Conservation (phyloP, 202 grass and related monocot species). For the Zoysia matrella region DNA sequence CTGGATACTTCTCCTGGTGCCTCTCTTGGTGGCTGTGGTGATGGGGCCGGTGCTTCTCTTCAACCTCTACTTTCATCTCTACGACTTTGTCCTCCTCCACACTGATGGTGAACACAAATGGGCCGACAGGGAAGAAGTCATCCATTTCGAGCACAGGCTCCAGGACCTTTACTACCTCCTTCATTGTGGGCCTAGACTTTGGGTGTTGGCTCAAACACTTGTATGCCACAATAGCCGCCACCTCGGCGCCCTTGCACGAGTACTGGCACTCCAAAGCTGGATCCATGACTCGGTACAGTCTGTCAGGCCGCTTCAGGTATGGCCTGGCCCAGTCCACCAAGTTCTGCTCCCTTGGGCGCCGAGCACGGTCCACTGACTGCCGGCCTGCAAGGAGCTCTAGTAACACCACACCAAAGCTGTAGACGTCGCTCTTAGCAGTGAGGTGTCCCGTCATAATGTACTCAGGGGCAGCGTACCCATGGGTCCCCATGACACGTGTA, state of each 20-base stretch:
- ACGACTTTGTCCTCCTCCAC: slow-evolving; percentile 67
- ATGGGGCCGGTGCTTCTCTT: slow-evolving; percentile 33
- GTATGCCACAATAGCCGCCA: slow-evolving; percentile 79
- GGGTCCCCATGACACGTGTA: slow-evolving; percentile 87
- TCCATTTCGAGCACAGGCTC: slow-evolving; percentile 70
- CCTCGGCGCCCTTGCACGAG: slow-evolving; percentile 71
- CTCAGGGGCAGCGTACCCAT: slow-evolving; percentile 83
- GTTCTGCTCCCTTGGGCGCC: slow-evolving; percentile 57
- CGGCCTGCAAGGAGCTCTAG: slow-evolving; percentile 68
- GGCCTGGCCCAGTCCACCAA: slow-evolving; percentile 84
- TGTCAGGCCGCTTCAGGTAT: slow-evolving; percentile 53
- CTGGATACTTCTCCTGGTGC: slow-evolving; percentile 67
- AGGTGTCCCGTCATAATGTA: slow-evolving; percentile 88
- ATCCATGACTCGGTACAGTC: slow-evolving; percentile 71
- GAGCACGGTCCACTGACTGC: slow-evolving; percentile 50
- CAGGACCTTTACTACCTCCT: slow-evolving; percentile 64
- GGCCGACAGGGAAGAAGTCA: slow-evolving; percentile 57
- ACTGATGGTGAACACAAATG: slow-evolving; percentile 66
- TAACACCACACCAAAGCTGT: slow-evolving; percentile 79
- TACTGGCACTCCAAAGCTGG: slow-evolving; percentile 69
- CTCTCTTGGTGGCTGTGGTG: slow-evolving; percentile 63
- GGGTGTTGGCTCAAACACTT: slow-evolving; percentile 76
- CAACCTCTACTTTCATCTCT: slow-evolving; percentile 54
- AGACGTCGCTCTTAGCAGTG: slow-evolving; percentile 83
- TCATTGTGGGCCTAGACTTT: slow-evolving; percentile 83